A percentile compares a stretch with the other conserved stretches of the same genome.
phyloP scores from a whole-genome alignment of 2,329 filamentous ascomycete genomes.

The Fusarium protoensiforme region DNA sequence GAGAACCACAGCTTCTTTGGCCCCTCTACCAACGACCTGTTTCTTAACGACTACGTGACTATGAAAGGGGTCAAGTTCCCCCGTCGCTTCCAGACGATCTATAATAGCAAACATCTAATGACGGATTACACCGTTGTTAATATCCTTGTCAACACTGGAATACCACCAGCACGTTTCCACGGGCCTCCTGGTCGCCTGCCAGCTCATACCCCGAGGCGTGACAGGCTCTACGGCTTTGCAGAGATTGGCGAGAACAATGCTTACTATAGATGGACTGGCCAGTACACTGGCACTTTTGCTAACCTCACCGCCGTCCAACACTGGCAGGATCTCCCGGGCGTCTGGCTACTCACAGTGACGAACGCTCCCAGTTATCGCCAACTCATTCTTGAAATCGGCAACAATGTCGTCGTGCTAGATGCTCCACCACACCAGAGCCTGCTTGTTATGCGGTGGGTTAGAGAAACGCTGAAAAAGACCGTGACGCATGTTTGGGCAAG shows the following conservation, averaged over 20 bases:
- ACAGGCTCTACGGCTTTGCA: neutral
- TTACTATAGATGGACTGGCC: neutral
- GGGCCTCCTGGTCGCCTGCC: neutral
- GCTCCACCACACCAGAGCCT: neutral
- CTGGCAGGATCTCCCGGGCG: neutral
- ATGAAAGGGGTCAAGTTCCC: neutral
- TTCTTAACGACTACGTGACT: neutral
- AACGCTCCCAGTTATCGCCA: neutral
- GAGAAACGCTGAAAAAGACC: neutral
- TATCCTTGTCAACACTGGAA: neutral
- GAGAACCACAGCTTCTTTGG: neutral
- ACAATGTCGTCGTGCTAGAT: neutral
- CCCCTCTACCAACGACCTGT: neutral
- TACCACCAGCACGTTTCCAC: neutral
- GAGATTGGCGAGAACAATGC: neutral
- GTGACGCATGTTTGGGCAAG: neutral
- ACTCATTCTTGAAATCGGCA: neutral
- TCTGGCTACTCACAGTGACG: neutral
- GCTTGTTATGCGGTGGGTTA: neutral
- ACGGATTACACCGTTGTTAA: neutral
- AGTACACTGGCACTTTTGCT: neutral
- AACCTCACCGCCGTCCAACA: neutral
- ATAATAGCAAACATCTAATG: neutral
- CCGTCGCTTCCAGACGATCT: neutral
- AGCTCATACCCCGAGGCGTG: neutral